Evolutionary conservation across 1,284 basidiomycete species (phyloP).

Genomic region (Sporisorium reilianum): DNA sequence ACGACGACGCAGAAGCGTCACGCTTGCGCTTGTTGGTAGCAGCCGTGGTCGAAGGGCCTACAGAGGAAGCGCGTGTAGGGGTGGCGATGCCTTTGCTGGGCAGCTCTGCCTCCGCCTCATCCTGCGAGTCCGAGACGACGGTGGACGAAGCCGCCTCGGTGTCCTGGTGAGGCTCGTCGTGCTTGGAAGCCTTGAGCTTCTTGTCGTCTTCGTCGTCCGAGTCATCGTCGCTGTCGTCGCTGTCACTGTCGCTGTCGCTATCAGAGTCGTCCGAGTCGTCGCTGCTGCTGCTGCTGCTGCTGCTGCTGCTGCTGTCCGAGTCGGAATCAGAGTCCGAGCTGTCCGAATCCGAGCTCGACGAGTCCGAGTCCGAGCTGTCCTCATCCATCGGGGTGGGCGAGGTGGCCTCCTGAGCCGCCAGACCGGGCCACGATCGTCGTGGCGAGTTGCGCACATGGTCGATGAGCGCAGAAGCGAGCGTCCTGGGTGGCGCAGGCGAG

Average conservation of each 20-base stretch:
- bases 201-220: conserved; percentile 41
- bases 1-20: conserved; percentile 11
- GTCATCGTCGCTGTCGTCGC: neutral
- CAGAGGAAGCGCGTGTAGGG: conserved; percentile 25
- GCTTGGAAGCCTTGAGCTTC: conserved; percentile 34
- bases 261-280: conserved; percentile 5
- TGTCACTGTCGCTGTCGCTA: conserved; percentile 4
- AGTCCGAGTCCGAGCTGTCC: conserved; percentile 16
- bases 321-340: conserved; percentile 12
- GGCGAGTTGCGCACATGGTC: conserved; percentile 48
- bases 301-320: conserved; percentile 6
- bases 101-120: conserved; percentile 43
- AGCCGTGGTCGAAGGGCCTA: conserved; percentile 3
- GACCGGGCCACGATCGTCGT: conserved; percentile 39
- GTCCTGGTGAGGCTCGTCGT: conserved; percentile 33
- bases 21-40: conserved; percentile 39
- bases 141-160: conserved; percentile 37
- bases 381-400: conserved; percentile 29
- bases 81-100: conserved; percentile 42
- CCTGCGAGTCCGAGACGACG: conserved; percentile 42
- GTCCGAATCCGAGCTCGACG: conserved; percentile 21
- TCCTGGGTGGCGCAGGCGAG: conserved; percentile 30
- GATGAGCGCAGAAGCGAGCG: conserved; percentile 42
- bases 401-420: conserved; percentile 9
- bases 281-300: conserved; percentile 7